Evolutionary conservation across 2,329 filamentous ascomycete species (phyloP), one percentile per base, ranked within the genome.

Genomic region (Ceratocystis ficicola): DNA sequence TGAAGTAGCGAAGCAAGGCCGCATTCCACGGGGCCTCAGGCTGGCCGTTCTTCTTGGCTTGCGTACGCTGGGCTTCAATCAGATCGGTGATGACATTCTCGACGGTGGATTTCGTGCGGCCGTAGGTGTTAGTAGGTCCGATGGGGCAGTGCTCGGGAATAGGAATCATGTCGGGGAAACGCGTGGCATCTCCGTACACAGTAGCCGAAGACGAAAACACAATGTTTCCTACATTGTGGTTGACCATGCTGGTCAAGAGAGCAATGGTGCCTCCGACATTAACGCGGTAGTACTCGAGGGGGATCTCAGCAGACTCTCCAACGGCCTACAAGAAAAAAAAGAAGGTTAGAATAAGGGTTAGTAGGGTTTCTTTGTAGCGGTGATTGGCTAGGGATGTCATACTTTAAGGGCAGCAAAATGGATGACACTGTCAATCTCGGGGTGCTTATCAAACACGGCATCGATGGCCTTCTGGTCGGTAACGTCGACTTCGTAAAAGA

Each of bases 151-250:
- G 81, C 79, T 99, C 94, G 63, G 94, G 94, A 73, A 99, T 99
- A 70, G 94, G 94, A 70, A 99, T 99, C 94, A 99, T 99, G 82
- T 95, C 88, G 71, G 88, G 86, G 78, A 96, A 90, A 74, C 91
- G 89, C 59, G 94, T 97, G 65, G 93, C 94, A 77, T 99, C 95
- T 74, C 94, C 94, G 76, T 99, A 99, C 70, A 99, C 94, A 71
- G 95, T 99, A 44, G 94, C 94, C 1, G 92, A 96, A 69, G 91
- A 96, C 68, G 93, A 97, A 80, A 99, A 99, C 77, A 99, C 94
- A 73, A 99, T 94, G 81, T 96, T 97, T 78, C 85, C 84, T 71
- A 99, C 92, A 77, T 93, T 87, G 81, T 96, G 85, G 76, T 86
- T 86, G 74, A 85, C 83, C 91, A 99, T 97, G 73, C 86, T 86